Base-by-base conservation (phyloP, 2,329 filamentous ascomycete species). In the Nannizzia gypsea region DNA sequence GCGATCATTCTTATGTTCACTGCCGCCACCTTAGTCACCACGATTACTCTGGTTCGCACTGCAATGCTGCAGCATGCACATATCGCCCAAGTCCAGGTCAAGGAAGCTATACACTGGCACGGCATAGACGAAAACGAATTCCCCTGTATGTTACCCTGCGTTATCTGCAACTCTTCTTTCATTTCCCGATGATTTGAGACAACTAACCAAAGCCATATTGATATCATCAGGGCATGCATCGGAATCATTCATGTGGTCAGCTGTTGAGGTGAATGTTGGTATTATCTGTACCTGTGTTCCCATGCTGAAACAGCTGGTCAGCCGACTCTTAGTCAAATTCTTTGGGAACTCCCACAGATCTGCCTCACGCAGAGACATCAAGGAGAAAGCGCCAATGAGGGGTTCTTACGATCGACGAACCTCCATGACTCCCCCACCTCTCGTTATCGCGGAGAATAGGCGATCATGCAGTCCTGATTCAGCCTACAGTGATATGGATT, bases 241-340 rank as follows among this genome's bases (percentile, higher is more conserved):
- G 0, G 75, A 90, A 3, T 89, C 89, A 0, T 86, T 95, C 69
- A 92, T 96, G 88, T 97, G 91, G 92, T 92, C 88, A 15, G 88
- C 87, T 11, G 84, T 96, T 59, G 91, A 96, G 72, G 90, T 96
- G 68, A 93, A 95, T 65, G 79, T 95, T 1, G 91, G 90, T 17
- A 90, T 96, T 66, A 86, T 90, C 64, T 95, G 89, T 69, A 91
- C 88, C 46, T 96, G 90, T 67, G 88, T 96, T n/a, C 92, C 92
- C 6, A 92, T 88, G 0, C 76, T 96, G 63, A 96, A 96, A 70
- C 91, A 92, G 1, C 77, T 97, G 5, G 84, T 92, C 59, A 82
- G 88, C 44, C 76, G 81, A 9, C 78, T 84, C 60, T 65, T 83
- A 36, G 83, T 83, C 3, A 76, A 76, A 56, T 73, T 84, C 71